A percentile compares a stretch with the other conserved stretches of the same genome.
These are phyloP conservation scores for Artemisia tridentata DNA, from an alignment of 129 eudicot genomes.

Conservation along the genomic window DNA sequence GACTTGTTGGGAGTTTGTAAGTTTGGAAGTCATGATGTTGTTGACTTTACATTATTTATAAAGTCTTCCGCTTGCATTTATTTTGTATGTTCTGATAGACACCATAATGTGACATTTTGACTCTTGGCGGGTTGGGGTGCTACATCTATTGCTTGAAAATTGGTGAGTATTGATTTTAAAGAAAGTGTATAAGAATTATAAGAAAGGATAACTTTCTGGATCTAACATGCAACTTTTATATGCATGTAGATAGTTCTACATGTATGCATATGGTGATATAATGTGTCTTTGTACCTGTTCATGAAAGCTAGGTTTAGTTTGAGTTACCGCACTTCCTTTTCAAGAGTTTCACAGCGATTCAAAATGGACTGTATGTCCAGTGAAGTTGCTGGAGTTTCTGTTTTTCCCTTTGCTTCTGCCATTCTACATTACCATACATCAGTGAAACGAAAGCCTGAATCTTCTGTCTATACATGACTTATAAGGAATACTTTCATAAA, in stretches of 20 bases:
- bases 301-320: slow-evolving; percentile 10
- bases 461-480: background rate
- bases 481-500: background rate
- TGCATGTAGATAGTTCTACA: background rate
- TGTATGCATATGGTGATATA: background rate
- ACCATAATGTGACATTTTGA: no score
- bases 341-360: slow-evolving; percentile 19
- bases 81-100: no score
- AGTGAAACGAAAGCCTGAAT: background rate
- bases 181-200: no score
- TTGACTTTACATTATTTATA: no score
- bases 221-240: no score
- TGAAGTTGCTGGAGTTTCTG: slow-evolving; percentile 5
- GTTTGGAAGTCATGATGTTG: no score
- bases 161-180: no score
- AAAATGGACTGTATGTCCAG: slow-evolving; percentile 8
- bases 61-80: no score
- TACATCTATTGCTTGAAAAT: no score
- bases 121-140: no score
- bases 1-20: no score
- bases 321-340: slow-evolving; percentile 24
- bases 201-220: no score
- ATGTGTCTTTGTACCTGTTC: slow-evolving; percentile 17
- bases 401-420: slow-evolving; percentile 16
- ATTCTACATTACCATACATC: slow-evolving; percentile 16